Conservation (phyloP, 176 grass and related monocot genomes). For the Puya raimondii region DNA sequence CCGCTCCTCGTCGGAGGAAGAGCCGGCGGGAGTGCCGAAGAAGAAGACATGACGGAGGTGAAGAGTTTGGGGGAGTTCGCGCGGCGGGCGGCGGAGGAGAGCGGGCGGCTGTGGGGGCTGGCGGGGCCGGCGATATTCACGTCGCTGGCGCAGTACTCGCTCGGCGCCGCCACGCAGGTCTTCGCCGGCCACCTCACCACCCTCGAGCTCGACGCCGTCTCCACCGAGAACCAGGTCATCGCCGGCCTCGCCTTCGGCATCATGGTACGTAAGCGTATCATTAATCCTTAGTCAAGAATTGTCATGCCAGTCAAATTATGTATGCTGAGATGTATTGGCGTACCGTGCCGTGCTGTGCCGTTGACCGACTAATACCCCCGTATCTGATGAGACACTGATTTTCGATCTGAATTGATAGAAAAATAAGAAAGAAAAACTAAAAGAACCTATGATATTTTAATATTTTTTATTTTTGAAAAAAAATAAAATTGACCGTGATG, state of each 20-base stretch:
- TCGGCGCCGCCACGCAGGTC: constrained; percentile 53
- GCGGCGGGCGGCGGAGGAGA: constrained; percentile 38
- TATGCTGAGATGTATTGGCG: no score
- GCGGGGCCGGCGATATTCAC: constrained; percentile 77
- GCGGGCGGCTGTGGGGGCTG: constrained; percentile 52
- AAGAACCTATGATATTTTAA: no score
- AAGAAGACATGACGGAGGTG: constrained; percentile 56
- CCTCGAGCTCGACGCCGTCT: constrained; percentile 83
- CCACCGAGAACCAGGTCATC: constrained; percentile 79
- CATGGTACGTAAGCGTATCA: constrained; percentile 25
- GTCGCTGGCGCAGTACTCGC: constrained; percentile 74
- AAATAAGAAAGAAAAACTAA: no score
- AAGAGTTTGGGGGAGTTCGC: constrained; percentile 32
- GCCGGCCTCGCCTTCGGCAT: constrained; percentile 70
- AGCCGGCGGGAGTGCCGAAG: no score
- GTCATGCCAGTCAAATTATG: neutral
- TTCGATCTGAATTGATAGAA: no score
- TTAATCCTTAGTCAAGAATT: no score
- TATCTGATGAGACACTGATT: no score
- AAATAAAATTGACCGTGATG: no score
- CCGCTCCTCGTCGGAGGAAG: neutral
- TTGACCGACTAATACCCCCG: no score
- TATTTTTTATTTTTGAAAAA: no score
- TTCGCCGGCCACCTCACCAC: constrained; percentile 78
- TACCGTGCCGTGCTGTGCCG: no score